Evolutionary conservation across 495 filamentous ascomycete species (phyloP), one percentile per base, ranked within the genome.

Genomic region (Neurospora discreta): DNA sequence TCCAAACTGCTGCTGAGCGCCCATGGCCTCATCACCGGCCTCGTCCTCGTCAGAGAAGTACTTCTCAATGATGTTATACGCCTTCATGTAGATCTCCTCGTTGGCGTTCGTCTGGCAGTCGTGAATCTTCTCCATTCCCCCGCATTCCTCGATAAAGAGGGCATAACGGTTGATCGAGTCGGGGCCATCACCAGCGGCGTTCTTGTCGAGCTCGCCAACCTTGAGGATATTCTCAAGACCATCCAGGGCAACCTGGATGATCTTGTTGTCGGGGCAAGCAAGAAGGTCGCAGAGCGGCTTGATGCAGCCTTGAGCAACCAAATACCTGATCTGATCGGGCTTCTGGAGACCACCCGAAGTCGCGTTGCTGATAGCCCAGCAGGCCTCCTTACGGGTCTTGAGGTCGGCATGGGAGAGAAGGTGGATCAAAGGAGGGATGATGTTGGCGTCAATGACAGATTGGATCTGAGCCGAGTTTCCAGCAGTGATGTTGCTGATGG

Each of bases 61-160:
- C 85, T 97, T 98, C 88, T 98, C 96, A 77, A 99, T 99, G 83
- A 99, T 98, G 86, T 95, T 98, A 86, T 97, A 99, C 0, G 96
- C 97, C 89, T 99, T 99, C 95, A 99, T 98, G 87, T 99, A 99
- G 76, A 99, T 99, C 84, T 99, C 96, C 84, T 98, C 96, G 84
- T 99, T 99, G 84, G 96, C 95, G 76, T 99, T 99, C 83, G 95
- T 97, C 86, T 99, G 96, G 89, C 95, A 97, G 76, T 98, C 94
- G 82, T 99, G 96, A 78, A 99, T 98, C 90, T 98, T 98, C 85
- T 98, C 94, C 96, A 99, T 99, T 75, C 96, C 96, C 75, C 93
- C 93, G 72, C 94, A 95, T 80, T 99, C 96, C 84, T 99, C 96
- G 76, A 99, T 99, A 85, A 95, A 97, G 74, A 99, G 87, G 39